These are phyloP conservation scores for Collybia nuda DNA, from an alignment of 768 basidiomycete species.

Conservation along the genomic window DNA sequence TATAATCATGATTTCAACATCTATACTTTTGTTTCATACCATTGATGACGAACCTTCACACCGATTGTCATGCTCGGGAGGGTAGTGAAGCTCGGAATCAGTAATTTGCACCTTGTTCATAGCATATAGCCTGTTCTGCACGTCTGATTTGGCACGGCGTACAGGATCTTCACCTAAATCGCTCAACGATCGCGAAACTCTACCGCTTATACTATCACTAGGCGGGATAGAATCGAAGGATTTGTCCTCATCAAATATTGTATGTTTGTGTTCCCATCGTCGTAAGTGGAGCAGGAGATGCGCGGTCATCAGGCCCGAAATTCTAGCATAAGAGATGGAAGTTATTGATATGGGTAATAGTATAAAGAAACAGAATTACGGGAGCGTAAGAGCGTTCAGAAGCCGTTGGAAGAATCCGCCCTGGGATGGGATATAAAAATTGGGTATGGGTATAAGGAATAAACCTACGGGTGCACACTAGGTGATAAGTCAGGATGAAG, in stretches of 20 bases:
- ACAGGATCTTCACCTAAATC: conserved; percentile 17
- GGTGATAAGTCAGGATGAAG: not conserved
- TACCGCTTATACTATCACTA: no score
- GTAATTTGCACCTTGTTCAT: no score
- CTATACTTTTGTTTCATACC: no score
- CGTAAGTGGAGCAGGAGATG: conserved; percentile 10
- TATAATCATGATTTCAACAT: no score
- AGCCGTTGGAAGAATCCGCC: conserved; percentile 27
- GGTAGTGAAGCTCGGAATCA: no score
- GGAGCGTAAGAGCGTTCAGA: conserved; percentile 22
- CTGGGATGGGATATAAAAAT: conserved; percentile 4
- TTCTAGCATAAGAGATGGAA: not conserved
- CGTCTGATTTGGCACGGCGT: not conserved
- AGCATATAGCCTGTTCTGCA: no score
- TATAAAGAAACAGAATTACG: conserved; percentile 18
- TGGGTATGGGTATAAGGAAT: no score
- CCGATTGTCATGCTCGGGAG: no score
- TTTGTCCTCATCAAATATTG: no score
- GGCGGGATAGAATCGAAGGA: not conserved
- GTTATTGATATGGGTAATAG: not conserved
- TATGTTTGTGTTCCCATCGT: conserved; percentile 8
- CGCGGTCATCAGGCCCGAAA: conserved; percentile 8
- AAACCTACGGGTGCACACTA: not conserved
- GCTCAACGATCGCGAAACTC: conserved; percentile 2
- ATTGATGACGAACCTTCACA: no score